Evolutionary conservation across 305 asterid genomes (phyloP).

Genomic region (Andrographis paniculata): DNA sequence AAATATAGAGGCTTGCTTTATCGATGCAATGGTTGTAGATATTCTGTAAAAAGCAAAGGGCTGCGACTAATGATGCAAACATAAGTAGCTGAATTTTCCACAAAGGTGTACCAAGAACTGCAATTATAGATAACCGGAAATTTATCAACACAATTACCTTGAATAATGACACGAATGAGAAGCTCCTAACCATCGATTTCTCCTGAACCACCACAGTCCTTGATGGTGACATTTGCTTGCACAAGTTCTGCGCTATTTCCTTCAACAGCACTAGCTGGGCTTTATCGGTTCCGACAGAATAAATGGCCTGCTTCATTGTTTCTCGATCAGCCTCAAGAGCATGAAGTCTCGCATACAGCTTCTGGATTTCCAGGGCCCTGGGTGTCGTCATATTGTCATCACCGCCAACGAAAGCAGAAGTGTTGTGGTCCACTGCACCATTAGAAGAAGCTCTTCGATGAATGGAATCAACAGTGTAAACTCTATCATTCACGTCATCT

Average conservation of each 20-base stretch:
- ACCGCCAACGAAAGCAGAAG: constrained; percentile 29
- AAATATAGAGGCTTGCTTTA: too few species aligned
- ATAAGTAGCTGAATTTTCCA: too few species aligned
- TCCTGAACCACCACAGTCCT: constrained; percentile 40
- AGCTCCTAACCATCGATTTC: constrained; percentile 34
- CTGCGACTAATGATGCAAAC: too few species aligned
- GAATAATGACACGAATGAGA: constrained; percentile 46
- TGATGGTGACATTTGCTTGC: constrained; percentile 68
- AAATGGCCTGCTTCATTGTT: constrained; percentile 86
- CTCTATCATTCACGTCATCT: constrained; percentile 67
- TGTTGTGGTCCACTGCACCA: constrained; percentile 38
- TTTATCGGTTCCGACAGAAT: constrained; percentile 86
- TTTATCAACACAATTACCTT: constrained; percentile 41
- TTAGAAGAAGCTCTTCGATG: constrained; percentile 38
- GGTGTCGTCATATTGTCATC: constrained; percentile 50
- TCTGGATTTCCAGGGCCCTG: constrained; percentile 69
- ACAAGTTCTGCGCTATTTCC: constrained; percentile 91
- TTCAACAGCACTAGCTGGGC: constrained; percentile 79
- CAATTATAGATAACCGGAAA: constrained; percentile 9
- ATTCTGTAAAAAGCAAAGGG: too few species aligned
- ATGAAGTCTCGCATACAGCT: constrained; percentile 83
- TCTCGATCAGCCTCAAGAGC: constrained; percentile 97
- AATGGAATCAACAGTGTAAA: constrained; percentile 87
- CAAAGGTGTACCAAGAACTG: not conserved
- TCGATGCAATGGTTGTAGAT: too few species aligned